These are phyloP conservation scores for Penicillium nordicum DNA, from an alignment of 2,329 filamentous ascomycete genomes.

Conservation along the genomic window DNA sequence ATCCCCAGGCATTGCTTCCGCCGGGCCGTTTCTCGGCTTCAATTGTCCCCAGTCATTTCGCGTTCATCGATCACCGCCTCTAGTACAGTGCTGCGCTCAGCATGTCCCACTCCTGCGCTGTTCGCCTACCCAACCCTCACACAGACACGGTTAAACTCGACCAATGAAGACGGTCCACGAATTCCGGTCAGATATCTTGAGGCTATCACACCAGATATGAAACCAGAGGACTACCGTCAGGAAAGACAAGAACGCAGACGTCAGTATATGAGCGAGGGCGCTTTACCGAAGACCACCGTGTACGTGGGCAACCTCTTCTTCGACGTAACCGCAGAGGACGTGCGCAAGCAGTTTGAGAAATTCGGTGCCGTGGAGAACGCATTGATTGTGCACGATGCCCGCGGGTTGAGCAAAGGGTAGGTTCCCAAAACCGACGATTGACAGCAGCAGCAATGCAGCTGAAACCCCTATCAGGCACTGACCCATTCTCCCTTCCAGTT, in stretches of 20 bases:
- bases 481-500: constrained; percentile 44
- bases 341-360: constrained; percentile 57
- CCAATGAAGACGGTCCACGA: background rate
- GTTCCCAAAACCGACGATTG: constrained; percentile 11
- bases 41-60: constrained; percentile 42
- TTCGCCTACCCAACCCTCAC: constrained; percentile 3
- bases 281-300: constrained; percentile 47
- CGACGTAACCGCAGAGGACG: constrained; percentile 60
- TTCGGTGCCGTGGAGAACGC: constrained; percentile 55
- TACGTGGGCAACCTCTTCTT: constrained; percentile 70
- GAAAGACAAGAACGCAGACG: background rate
- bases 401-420: constrained; percentile 68
- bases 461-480: background rate
- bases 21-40: constrained; percentile 54
- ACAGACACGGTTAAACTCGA: constrained; percentile 19
- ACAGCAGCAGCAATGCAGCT: background rate
- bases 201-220: background rate
- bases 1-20: constrained; percentile 55
- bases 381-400: constrained; percentile 58
- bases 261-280: background rate
- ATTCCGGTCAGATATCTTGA: background rate
- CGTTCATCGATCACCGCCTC: constrained; percentile 37
- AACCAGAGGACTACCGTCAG: background rate
- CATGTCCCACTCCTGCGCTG: constrained; percentile 32
- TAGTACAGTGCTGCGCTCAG: constrained; percentile 34